Evolutionary conservation across 169 alveolate species (phyloP).

Genomic region (Besnoitia besnoiti): DNA sequence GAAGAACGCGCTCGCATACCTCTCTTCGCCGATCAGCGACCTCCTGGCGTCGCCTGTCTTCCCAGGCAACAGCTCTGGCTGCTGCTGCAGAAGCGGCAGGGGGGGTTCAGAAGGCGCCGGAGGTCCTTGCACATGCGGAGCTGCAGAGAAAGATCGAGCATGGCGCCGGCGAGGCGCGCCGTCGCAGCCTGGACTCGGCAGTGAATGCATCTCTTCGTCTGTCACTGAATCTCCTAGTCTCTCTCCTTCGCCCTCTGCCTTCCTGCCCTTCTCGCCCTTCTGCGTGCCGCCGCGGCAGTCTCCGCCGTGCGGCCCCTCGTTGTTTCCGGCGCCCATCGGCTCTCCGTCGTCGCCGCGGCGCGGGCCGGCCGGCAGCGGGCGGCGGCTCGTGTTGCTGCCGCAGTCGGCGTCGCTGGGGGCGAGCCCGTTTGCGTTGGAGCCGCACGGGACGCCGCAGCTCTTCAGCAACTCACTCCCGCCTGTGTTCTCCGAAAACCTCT

Average conservation of each 20-base stretch:
- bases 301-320: background rate
- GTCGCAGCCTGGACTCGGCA: no score
- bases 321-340: background rate
- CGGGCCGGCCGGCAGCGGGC: background rate
- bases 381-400: slow-evolving; percentile 1
- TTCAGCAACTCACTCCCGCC: background rate
- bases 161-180: background rate
- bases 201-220: background rate
- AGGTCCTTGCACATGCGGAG: background rate
- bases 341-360: background rate
- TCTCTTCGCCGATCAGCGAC: background rate
- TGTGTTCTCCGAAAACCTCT: background rate
- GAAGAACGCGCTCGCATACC: background rate
- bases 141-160: background rate
- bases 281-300: background rate
- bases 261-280: background rate
- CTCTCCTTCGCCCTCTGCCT: background rate
- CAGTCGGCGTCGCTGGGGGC: background rate
- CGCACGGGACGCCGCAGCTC: background rate
- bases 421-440: background rate
- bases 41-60: background rate
- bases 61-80: no score
- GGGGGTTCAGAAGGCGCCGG: background rate
- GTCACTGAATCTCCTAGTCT: background rate
- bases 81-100: no score